Evolutionary conservation across 1,139 yeast genomes (phyloP), one percentile per base, ranked within the genome.

Genomic region (Kurtzmaniella quercitrusa): DNA sequence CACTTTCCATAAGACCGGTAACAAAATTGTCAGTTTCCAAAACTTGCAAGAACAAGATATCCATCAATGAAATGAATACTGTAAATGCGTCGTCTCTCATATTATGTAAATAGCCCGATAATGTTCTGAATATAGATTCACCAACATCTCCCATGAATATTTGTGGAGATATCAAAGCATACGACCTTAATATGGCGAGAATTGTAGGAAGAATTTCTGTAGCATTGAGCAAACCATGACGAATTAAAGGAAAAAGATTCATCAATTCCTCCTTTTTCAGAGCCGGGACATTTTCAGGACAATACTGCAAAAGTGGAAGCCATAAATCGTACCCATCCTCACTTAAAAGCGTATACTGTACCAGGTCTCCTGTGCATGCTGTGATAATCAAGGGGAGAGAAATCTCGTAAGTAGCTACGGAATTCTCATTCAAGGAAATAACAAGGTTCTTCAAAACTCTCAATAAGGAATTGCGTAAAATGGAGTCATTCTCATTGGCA

Each of bases 261-360:
- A 75, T 54, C 23, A 88, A 65, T 15, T 68, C 61, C 5, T 76
- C 63, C 37, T 54, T 51, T 5, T 57, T 53, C 18, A 53, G 51
- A 17, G 52, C 57, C 32, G 52, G 56, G 1, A 52, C 49, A 16
- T 52, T 51, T 20, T 55, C 42, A 1, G 81, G 81, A 39, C 65
- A 60, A 42, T 83, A 82, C 47, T 82, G 86, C 41, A 91, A 61
- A 3, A 88, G 57, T 0, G 84, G 74, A 33, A 78, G 68, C 97
- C 98, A 91, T 41, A 93, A 66, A 42, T 88, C 95, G 54, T 80
- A 80, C 0, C 95, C 97, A 61, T 93, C 98, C 55, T 93, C 98
- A 22, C 85, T 72, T 9, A 93, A 61, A 41, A 87, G 68, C 2
- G 82, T 68, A 50, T 82, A 82, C 43, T 72, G 70, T 28, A 80